Base-by-base conservation (phyloP, 2,329 filamentous ascomycete genomes). In the Ceratocystis eucalypticola region DNA sequence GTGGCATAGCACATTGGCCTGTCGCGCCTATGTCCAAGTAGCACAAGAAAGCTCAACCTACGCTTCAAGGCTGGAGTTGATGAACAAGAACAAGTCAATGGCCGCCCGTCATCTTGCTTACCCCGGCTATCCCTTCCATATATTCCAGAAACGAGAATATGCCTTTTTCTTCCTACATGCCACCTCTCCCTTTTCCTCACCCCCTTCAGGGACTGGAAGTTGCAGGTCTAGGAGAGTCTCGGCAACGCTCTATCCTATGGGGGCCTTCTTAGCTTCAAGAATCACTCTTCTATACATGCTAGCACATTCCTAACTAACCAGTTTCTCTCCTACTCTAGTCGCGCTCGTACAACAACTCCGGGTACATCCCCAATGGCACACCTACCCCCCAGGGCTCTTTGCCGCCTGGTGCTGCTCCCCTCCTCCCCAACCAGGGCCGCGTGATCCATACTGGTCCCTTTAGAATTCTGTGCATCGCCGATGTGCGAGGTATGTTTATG, bases 391-490 rank as follows among this genome's bases (percentile, higher is more conserved):
- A 62, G 59, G 61, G 62, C 15, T 65, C 66, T 30, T 53, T 70
- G 20, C 81, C 80, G 70, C 78, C 83, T 50, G 84, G 84, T 73
- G 84, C 84, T 70, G 80, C 82, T 55, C 85, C 85, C 70, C 82
- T 87, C 66, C 78, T 87, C 68, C 85, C 85, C 66, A 87, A 87
- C 75, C 84, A 87, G 74, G 85, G 85, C 68, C 83, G 85, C 70
- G 75, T 88, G 70, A 79, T 88, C 72, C 84, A 88, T 74, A 84
- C 80, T 65, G 85, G 85, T 20, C 83, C 84, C 50, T 82, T 86
- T 69, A 80, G 86, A 76, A 81, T 88, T 65, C 80, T 88, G 65
- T 88, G 86, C 74, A 84, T 88, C 74, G 86, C 86, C 69, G 86
- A 88, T 76, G 86, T 88, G 73, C 81, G 86, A 84, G 86, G 86